Evolutionary conservation across 139 green algal species (phyloP).

Genomic region (Chlorella sp.): DNA sequence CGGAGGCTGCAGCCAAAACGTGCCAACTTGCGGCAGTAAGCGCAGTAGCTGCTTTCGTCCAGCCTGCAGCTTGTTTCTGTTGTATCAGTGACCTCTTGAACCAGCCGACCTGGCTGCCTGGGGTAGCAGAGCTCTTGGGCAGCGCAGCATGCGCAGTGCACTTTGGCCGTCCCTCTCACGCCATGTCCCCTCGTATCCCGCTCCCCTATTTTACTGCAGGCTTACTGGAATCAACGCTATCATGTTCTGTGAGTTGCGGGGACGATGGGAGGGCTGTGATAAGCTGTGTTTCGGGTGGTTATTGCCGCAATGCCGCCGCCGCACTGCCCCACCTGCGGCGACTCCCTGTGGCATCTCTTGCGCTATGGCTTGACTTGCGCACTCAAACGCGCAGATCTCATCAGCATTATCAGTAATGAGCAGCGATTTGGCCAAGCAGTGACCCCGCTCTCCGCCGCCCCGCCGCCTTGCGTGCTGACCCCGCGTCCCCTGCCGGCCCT

Average conservation of each 20-base stretch:
- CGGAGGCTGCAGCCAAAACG: too few species aligned
- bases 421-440: too few species aligned
- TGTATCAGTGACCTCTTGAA: background rate
- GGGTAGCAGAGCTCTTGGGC: too few species aligned
- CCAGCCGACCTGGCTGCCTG: background rate
- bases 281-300: too few species aligned
- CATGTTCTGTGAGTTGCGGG: conserved; percentile 54
- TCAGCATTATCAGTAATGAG: too few species aligned
- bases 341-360: background rate
- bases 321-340: background rate
- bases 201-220: background rate
- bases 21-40: too few species aligned
- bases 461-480: too few species aligned
- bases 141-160: too few species aligned
- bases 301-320: background rate
- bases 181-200: background rate
- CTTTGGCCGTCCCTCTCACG: too few species aligned
- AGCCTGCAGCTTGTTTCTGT: background rate
- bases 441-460: too few species aligned
- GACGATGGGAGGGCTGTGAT: background rate
- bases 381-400: too few species aligned
- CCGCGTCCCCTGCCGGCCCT: background rate
- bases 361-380: background rate
- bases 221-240: conserved; percentile 46
- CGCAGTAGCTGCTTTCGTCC: background rate